Evolutionary conservation across 1,284 basidiomycete genomes (phyloP).

Genomic region (Pascua guehoae): DNA sequence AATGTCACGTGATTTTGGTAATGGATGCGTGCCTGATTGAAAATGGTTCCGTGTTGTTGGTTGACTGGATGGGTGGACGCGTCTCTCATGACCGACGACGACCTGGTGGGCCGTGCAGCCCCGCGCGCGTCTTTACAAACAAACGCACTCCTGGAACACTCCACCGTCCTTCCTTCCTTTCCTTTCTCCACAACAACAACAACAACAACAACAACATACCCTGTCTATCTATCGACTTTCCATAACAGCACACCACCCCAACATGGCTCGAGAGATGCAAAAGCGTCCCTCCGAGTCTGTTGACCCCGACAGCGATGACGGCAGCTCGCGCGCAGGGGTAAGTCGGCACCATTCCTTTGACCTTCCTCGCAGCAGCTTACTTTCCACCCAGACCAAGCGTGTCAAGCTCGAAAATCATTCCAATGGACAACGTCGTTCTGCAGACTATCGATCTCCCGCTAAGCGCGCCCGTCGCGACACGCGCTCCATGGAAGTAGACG

Average conservation of each 20-base stretch:
- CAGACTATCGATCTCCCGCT: background rate
- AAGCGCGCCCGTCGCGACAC: background rate
- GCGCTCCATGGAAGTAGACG: background rate
- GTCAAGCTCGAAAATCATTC: constrained; percentile 21
- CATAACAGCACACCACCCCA: background rate
- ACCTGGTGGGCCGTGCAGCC: no score
- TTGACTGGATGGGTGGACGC: no score
- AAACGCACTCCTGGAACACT: no score
- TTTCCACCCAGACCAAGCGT: constrained; percentile 19
- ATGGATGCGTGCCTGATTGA: no score
- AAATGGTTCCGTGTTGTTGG: no score
- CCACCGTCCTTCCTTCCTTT: no score
- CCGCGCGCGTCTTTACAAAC: no score
- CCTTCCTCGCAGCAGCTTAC: background rate
- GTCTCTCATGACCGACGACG: no score
- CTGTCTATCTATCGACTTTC: background rate
- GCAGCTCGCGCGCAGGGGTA: background rate
- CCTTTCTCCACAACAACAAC: no score
- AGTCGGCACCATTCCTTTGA: background rate
- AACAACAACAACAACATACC: background rate
- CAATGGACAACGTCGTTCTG: background rate
- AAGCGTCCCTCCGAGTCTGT: constrained; percentile 1
- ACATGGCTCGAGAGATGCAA: background rate
- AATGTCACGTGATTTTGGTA: no score
- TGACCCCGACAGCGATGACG: constrained; percentile 2